Base-by-base conservation (phyloP, 441 rosid species). In the Monsonia emarginata region DNA sequence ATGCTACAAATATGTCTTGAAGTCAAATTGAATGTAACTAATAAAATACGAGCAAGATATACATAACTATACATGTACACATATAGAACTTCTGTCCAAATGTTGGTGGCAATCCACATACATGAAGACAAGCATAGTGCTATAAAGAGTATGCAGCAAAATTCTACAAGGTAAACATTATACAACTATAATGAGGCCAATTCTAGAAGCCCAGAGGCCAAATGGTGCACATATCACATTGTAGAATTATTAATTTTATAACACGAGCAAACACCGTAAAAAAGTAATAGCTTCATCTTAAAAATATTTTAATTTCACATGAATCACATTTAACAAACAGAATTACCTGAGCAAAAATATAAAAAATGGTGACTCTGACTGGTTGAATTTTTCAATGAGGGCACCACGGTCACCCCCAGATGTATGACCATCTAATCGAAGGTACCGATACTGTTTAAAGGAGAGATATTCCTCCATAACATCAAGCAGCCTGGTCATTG, bases 401-500 rank as follows among this genome's bases (percentile, higher is more conserved):
- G 83, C 84, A 65, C 97, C 98, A 63, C 98, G 96, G 58, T 91
- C 98, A 72, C 84, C 83, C 66, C 98, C 98, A 66, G 88, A 84
- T 65, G 98, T 91, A 79, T 88, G 95, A 74, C 98, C 98, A 80
- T 91, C 98, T 80, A 91, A 74, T 72, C 98, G 85, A 56, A 91
- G 96, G 83, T 91, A 91, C 11, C 76, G 79, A 70, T 91, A 89
- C 65, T 87, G 86, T 75, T 91, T 91, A 67, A 69, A 70, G 63
- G 65, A 40, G 69, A 91, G 96, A 81, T 91, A 91, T 38, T 91
- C 98, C 81, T 91, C 98, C 98, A 91, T 89, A 64, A 91, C 84
- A 76, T 91, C 98, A 69, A 91, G 96, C 76, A 91, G 80, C 86
- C 98, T 86, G 38, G 98, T 91, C 98, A 91, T 91, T 22, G 98